These are phyloP conservation scores for Polychaeton citri DNA, from an alignment of 2,329 filamentous ascomycete genomes.

Conservation along the genomic window DNA sequence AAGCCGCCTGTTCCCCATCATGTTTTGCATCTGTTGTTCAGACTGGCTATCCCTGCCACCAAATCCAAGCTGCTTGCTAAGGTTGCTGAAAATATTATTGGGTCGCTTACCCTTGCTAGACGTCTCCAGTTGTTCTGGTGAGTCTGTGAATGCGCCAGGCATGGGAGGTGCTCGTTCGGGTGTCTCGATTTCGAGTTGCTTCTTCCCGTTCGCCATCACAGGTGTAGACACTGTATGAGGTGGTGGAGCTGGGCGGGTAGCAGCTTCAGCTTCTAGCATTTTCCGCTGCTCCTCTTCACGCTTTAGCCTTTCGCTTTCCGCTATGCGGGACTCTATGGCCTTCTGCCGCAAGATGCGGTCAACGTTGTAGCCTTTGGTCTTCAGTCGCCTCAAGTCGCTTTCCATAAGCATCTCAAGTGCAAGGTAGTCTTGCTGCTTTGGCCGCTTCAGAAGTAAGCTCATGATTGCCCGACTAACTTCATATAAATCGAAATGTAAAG, in stretches of 20 bases:
- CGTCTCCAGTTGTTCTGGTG: conserved; percentile 37
- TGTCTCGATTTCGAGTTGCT: conserved; percentile 5
- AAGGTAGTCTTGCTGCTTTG: conserved; percentile 77
- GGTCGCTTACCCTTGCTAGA: conserved; percentile 26
- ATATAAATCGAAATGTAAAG: conserved; percentile 67
- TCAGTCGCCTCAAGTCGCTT: conserved; percentile 67
- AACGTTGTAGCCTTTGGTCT: conserved; percentile 87
- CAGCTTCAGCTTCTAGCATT: conserved; percentile 22
- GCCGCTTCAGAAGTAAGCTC: conserved; percentile 63
- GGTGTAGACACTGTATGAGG: conserved; percentile 2
- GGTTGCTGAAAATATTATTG: conserved; percentile 51
- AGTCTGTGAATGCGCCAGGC: conserved; percentile 60
- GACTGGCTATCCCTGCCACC: conserved; percentile 36
- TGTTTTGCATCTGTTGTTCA: conserved; percentile 32
- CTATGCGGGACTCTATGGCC: conserved; percentile 74
- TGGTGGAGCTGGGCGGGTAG: conserved; percentile 1
- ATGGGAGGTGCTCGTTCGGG: conserved; percentile 35
- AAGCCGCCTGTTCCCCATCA: background rate
- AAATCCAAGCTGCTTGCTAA: conserved; percentile 56
- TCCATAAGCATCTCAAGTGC: conserved; percentile 86
- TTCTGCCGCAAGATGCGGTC: conserved; percentile 83
- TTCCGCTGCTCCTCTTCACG: conserved; percentile 43
- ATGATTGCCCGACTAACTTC: conserved; percentile 84
- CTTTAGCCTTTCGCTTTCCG: conserved; percentile 64
- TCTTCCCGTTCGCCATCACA: conserved; percentile 1